Percentiles rank a stretch among this genome's conserved stretches.
Conservation (phyloP, 345 rosid species). For the Boechera retrofracta region DNA sequence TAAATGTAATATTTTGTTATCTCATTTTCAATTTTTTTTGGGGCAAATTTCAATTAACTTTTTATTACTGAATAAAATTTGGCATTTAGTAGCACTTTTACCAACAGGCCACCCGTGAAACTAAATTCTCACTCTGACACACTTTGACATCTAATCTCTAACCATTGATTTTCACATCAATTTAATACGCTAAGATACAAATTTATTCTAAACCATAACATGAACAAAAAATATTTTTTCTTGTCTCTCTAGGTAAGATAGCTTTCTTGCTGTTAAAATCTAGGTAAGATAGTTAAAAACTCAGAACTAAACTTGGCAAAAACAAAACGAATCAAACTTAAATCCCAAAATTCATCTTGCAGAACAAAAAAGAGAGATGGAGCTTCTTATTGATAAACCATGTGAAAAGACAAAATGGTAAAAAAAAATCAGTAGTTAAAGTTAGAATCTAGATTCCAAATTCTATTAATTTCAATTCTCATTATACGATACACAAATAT, state of each 20-base stretch:
- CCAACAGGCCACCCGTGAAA: slow-evolving; percentile 43
- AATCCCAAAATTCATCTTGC: neutral
- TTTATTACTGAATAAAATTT: slow-evolving; percentile 25
- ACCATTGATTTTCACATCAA: slow-evolving; percentile 9
- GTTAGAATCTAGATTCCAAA: neutral
- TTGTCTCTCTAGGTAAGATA: no score
- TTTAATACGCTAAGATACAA: slow-evolving; percentile 10
- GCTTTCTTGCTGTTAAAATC: no score
- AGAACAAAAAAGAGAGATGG: no score
- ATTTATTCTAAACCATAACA: neutral
- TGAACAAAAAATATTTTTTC: neutral
- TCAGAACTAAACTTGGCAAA: no score
- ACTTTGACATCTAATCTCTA: neutral
- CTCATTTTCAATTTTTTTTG: neutral
- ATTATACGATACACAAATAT: neutral
- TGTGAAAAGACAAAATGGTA: neutral
- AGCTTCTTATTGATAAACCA: no score
- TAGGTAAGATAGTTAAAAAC: no score
- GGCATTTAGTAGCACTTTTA: slow-evolving; percentile 34
- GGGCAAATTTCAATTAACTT: neutral
- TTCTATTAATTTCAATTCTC: slow-evolving; percentile 3
- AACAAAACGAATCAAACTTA: no score
- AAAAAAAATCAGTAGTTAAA: neutral
- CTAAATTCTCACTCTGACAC: slow-evolving; percentile 29
- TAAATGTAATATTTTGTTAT: neutral